Evolutionary conservation across 768 basidiomycete species (phyloP).

Genomic region (Leccinum disarticulatum): DNA sequence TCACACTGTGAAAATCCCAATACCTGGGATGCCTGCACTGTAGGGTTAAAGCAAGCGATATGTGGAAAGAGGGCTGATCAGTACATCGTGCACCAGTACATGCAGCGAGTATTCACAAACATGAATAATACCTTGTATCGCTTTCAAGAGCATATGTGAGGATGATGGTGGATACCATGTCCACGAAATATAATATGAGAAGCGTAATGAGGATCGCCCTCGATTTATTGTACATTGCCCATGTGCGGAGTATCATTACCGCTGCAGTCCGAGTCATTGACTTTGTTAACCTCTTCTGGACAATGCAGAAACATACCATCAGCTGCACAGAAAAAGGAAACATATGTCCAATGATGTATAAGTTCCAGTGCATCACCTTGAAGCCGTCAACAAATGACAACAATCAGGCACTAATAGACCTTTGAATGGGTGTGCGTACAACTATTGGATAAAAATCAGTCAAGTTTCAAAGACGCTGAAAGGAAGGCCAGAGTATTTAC

Average conservation of each 20-base stretch:
- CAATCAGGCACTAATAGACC: neutral
- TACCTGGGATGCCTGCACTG: neutral
- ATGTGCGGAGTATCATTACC: neutral
- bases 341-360: neutral
- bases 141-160: no score
- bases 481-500: no score
- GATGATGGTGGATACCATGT: neutral
- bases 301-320: neutral
- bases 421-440: neutral
- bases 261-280: neutral
- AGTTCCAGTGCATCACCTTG: neutral
- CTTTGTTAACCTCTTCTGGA: neutral
- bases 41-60: neutral
- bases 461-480: no score
- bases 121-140: no score
- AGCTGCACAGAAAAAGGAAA: neutral
- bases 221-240: neutral
- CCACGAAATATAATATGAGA: neutral
- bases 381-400: no score
- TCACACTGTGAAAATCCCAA: neutral
- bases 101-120: neutral
- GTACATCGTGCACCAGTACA: neutral
- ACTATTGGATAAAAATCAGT: neutral
- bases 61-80: neutral
- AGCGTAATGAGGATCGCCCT: neutral